Evolutionary conservation across 2,329 filamentous ascomycete species (phyloP).

Genomic region (Penicillium sp.): DNA sequence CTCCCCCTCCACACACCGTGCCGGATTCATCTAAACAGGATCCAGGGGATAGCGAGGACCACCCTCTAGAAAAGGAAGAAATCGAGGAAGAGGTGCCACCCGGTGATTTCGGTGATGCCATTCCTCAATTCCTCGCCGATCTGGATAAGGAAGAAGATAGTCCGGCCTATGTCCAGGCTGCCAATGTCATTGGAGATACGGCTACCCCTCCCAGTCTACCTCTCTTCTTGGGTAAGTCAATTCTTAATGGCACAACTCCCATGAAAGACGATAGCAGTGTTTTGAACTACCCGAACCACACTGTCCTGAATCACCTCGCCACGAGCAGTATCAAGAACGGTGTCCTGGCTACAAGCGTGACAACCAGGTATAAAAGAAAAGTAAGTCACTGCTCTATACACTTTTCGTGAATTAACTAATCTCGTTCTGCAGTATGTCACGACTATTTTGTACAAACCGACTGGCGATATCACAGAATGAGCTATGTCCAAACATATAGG

Average conservation of each 20-base stretch:
- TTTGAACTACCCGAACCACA: slow-evolving; percentile 94
- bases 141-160: slow-evolving; percentile 80
- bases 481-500: slow-evolving; percentile 1
- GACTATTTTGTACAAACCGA: slow-evolving; percentile 95
- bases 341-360: slow-evolving; percentile 90
- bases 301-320: slow-evolving; percentile 90
- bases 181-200: slow-evolving; percentile 73
- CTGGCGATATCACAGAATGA: slow-evolving; percentile 47
- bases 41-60: slow-evolving; percentile 28
- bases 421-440: slow-evolving; percentile 70
- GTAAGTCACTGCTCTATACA: slow-evolving; percentile 25
- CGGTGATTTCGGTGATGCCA: slow-evolving; percentile 66
- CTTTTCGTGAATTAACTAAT: slow-evolving; percentile 8
- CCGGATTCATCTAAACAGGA: slow-evolving; percentile 43
- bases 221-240: slow-evolving; percentile 89
- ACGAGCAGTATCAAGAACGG: slow-evolving; percentile 98
- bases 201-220: slow-evolving; percentile 81
- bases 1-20: slow-evolving; percentile 47
- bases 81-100: slow-evolving; percentile 58
- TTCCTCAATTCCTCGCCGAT: slow-evolving; percentile 83
- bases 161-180: slow-evolving; percentile 70
- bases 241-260: slow-evolving; percentile 83
- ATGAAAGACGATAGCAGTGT: slow-evolving; percentile 99
- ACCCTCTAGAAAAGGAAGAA: slow-evolving; percentile 40
- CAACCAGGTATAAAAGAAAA: slow-evolving; percentile 96